phyloP scores from a whole-genome alignment of 106 monocot genomes.

The Dioscorea dumetorum region DNA sequence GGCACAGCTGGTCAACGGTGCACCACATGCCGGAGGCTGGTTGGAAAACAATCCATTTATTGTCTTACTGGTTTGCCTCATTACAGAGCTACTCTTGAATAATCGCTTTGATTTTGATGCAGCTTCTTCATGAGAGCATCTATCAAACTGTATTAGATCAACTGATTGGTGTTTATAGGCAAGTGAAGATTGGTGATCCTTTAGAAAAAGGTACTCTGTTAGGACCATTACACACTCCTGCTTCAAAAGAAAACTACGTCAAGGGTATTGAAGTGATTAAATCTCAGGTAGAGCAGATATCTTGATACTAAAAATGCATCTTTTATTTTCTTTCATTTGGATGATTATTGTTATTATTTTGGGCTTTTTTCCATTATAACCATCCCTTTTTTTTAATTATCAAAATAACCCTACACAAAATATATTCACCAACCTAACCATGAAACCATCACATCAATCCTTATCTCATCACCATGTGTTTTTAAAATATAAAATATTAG shows the following conservation, averaged over 20 bases:
- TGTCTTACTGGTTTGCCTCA: neutral
- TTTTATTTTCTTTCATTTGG: too few relatives aligned
- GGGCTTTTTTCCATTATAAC: too few relatives aligned
- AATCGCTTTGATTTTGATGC: constrained; percentile 12
- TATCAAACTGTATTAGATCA: constrained; percentile 77
- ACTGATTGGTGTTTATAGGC: constrained; percentile 71
- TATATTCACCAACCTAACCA: too few relatives aligned
- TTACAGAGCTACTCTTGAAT: too few relatives aligned
- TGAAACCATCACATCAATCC: too few relatives aligned
- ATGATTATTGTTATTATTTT: too few relatives aligned
- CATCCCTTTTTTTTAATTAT: too few relatives aligned
- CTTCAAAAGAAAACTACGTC: constrained; percentile 48
- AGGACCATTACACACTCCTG: constrained; percentile 85
- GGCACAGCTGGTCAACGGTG: constrained; percentile 98
- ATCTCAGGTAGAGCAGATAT: constrained; percentile 43
- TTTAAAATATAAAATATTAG: too few relatives aligned
- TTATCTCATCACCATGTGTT: too few relatives aligned
- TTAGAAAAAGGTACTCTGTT: constrained; percentile 76
- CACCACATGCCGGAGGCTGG: constrained; percentile 95
- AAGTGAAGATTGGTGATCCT: constrained; percentile 97
- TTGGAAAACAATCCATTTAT: constrained; percentile 15
- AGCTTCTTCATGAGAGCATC: constrained; percentile 92
- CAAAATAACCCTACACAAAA: too few relatives aligned
- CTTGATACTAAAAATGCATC: too few relatives aligned
- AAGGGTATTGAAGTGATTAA: constrained; percentile 59